A percentile compares a stretch with the other conserved stretches of the same genome.
phyloP scores from a whole-genome alignment of 352 stramenopile species.

The Pelagophyceae sp. region DNA sequence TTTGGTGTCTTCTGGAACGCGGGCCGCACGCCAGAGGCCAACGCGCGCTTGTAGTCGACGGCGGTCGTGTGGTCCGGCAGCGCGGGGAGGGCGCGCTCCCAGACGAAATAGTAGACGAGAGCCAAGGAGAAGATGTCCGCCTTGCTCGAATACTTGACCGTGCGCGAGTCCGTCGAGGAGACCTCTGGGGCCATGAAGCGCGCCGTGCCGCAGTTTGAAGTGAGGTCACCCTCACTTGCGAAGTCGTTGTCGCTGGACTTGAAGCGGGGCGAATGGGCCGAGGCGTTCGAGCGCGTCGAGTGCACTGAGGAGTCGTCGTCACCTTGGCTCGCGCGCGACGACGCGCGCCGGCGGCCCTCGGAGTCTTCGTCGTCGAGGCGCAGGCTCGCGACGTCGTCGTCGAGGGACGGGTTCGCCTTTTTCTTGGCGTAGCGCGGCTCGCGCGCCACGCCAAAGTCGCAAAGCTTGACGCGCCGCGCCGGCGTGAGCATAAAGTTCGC shows the following conservation, averaged over 20 bases:
- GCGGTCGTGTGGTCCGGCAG: neutral
- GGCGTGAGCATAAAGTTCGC: conserved; percentile 1
- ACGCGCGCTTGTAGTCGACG: neutral
- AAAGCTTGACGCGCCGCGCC: neutral
- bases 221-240: neutral
- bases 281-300: too few species aligned
- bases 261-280: too few species aligned
- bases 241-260: too few species aligned
- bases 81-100: neutral
- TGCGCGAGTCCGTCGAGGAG: neutral
- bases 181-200: conserved; percentile 19
- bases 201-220: conserved; percentile 11
- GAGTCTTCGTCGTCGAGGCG: too few species aligned
- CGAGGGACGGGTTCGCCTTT: too few species aligned
- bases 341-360: neutral
- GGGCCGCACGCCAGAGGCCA: neutral
- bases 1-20: neutral
- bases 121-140: conserved; percentile 10
- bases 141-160: neutral
- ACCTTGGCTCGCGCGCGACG: neutral
- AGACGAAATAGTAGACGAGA: conserved; percentile 18
- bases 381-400: too few species aligned
- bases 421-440: too few species aligned
- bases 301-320: neutral
- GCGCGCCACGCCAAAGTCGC: conserved; percentile 17